A percentile compares a stretch with the other conserved stretches of the same genome.
phyloP scores from a whole-genome alignment of 2,329 filamentous ascomycete genomes.

The Orbilia brochopaga region DNA sequence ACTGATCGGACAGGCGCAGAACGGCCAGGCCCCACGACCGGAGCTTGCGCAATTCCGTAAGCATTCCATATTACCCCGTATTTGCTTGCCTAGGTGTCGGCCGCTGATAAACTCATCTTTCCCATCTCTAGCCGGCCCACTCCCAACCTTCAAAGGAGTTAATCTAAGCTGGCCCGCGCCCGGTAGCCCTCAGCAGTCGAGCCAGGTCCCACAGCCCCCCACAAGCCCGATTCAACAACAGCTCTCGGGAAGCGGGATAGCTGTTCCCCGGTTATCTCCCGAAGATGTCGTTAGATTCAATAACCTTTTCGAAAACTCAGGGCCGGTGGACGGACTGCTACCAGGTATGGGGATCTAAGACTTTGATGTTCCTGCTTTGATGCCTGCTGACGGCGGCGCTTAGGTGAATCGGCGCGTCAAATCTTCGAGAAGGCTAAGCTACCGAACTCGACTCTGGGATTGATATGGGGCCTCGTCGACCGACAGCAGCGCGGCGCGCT shows the following conservation, averaged over 20 bases:
- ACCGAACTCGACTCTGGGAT: conserved; percentile 87
- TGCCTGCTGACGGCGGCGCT: conserved; percentile 43
- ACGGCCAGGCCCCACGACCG: conserved; percentile 77
- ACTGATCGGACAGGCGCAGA: conserved; percentile 94
- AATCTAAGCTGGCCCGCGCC: conserved; percentile 58
- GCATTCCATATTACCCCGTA: conserved; percentile 52
- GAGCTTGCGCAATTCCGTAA: conserved; percentile 80
- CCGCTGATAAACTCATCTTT: conserved; percentile 1
- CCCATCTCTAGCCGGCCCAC: conserved; percentile 68
- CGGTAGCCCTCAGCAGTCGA: conserved; percentile 55
- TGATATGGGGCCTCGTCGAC: conserved; percentile 94
- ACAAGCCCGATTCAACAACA: conserved; percentile 58
- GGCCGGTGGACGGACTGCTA: conserved; percentile 75
- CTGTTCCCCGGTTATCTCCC: conserved; percentile 84
- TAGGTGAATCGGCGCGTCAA: conserved; percentile 82
- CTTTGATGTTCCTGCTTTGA: not conserved
- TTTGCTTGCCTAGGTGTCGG: conserved; percentile 1
- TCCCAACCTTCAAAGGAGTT: conserved; percentile 89
- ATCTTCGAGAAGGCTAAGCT: conserved; percentile 94
- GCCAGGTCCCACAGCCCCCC: conserved; percentile 62
- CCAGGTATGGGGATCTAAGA: conserved; percentile 62
- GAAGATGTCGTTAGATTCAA: conserved; percentile 91
- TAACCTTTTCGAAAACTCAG: conserved; percentile 87
- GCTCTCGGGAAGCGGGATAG: conserved; percentile 68
- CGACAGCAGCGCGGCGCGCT: conserved; percentile 89